Evolutionary conservation across 2,329 filamentous ascomycete species (phyloP).

Genomic region (Myriangium duriaei): DNA sequence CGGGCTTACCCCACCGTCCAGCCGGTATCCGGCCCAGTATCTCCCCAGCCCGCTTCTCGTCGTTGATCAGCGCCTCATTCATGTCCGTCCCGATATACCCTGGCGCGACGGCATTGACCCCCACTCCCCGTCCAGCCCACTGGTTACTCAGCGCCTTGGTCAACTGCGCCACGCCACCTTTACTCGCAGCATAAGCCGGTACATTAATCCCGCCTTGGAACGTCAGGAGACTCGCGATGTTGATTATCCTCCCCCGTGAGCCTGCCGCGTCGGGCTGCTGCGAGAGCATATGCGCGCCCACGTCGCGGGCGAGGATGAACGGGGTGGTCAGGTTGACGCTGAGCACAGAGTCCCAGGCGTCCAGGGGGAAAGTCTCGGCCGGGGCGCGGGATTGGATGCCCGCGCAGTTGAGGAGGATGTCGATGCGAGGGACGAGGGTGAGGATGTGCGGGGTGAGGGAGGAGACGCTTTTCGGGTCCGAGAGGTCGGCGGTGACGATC

Average conservation of each 20-base stretch:
- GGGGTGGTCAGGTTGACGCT: constrained; percentile 79
- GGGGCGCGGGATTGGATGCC: constrained; percentile 74
- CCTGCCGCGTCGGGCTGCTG: constrained; percentile 37
- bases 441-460: constrained; percentile 48
- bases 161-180: constrained; percentile 73
- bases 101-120: constrained; percentile 78
- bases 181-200: constrained; percentile 74
- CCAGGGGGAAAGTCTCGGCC: constrained; percentile 60
- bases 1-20: constrained; percentile 67
- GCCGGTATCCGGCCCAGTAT: constrained; percentile 75
- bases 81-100: constrained; percentile 92
- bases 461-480: constrained; percentile 47
- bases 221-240: constrained; percentile 66
- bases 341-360: constrained; percentile 68
- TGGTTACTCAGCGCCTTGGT: constrained; percentile 80
- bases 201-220: constrained; percentile 85
- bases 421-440: constrained; percentile 50
- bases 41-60: constrained; percentile 54
- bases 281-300: constrained; percentile 65
- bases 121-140: constrained; percentile 68
- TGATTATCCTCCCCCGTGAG: constrained; percentile 63
- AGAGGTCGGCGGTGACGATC: constrained; percentile 60
- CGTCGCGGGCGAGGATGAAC: constrained; percentile 64
- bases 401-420: constrained; percentile 75
- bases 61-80: constrained; percentile 70